Percentiles rank a stretch among this genome's conserved stretches.
phyloP scores from a whole-genome alignment of 306 rosid genomes.

The Nissolia schottii region DNA sequence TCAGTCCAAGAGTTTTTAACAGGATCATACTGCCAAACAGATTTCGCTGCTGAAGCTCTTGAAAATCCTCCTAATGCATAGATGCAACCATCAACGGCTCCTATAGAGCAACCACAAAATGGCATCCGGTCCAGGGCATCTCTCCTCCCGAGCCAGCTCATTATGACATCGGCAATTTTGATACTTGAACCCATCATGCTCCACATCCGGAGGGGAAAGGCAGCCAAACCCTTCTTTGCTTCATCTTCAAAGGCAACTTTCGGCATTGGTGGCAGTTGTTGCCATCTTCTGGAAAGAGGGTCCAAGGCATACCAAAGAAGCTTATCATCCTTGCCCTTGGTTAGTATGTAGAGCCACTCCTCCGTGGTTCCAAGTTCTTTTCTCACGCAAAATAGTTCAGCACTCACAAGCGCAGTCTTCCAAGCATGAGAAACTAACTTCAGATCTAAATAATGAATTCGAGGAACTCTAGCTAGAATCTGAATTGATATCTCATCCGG shows the following conservation, averaged over 20 bases:
- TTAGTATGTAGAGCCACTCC: conserved; percentile 44
- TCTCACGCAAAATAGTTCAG: conserved; percentile 34
- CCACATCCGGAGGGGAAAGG: conserved; percentile 25
- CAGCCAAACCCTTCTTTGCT: conserved; percentile 18
- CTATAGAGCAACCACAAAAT: conserved; percentile 40
- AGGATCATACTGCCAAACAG: conserved; percentile 47
- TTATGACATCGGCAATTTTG: conserved; percentile 22
- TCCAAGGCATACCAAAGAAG: conserved; percentile 43
- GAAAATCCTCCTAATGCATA: conserved; percentile 49
- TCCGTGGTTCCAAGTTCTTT: conserved; percentile 37
- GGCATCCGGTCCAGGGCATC: conserved; percentile 35
- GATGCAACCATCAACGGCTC: conserved; percentile 41
- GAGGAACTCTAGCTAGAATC: conserved; percentile 44
- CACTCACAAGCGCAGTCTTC: conserved; percentile 22
- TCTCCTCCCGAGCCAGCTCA: conserved; percentile 33
- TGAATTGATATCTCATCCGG: conserved; percentile 35
- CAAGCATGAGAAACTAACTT: conserved; percentile 27
- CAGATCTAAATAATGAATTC: conserved; percentile 21
- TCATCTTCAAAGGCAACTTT: conserved; percentile 23
- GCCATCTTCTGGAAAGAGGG: conserved; percentile 39
- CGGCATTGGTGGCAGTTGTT: conserved; percentile 41
- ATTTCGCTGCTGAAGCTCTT: conserved; percentile 39
- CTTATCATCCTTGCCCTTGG: conserved; percentile 30
- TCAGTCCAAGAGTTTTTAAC: conserved; percentile 35
- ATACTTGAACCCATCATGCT: conserved; percentile 31